Evolutionary conservation across 768 basidiomycete species (phyloP).

Genomic region (Pulveroboletus ravenelii): DNA sequence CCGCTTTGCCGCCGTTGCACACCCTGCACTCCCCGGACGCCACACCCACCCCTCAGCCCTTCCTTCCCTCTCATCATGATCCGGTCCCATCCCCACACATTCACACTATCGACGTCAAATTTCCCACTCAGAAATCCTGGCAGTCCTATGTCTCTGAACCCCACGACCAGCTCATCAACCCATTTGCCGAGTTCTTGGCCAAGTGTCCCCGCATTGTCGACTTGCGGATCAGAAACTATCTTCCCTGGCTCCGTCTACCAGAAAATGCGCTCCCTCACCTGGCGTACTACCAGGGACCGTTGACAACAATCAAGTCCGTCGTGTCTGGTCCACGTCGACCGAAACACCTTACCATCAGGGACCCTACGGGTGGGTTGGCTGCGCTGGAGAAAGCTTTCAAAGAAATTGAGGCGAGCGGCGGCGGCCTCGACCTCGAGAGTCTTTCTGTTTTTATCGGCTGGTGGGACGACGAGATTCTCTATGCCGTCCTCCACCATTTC

Average conservation of each 20-base stretch:
- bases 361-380: conserved; percentile 17
- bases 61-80: conserved; percentile 3
- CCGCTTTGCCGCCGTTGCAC: conserved; percentile 5
- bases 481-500: conserved; percentile 39
- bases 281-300: conserved; percentile 19
- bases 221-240: conserved; percentile 24
- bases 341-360: conserved; percentile 23
- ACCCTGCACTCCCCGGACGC: conserved; percentile 1
- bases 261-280: conserved; percentile 18
- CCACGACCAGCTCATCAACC: conserved; percentile 25
- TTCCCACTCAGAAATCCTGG: conserved; percentile 29
- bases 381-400: conserved; percentile 25
- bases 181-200: conserved; percentile 22
- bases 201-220: conserved; percentile 21
- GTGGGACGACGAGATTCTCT: conserved; percentile 46
- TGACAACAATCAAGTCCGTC: conserved; percentile 26
- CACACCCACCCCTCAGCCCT: not conserved
- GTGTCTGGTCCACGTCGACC: conserved; percentile 16
- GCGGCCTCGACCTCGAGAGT: conserved; percentile 23
- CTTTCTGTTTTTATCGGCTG: conserved; percentile 34
- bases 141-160: conserved; percentile 25
- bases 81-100: conserved; percentile 23
- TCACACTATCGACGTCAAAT: conserved; percentile 28
- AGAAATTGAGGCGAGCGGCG: conserved; percentile 19
- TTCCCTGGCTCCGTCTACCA: conserved; percentile 24